Conservation (phyloP, 257 asterid species). For the Rubia yunnanensis region DNA sequence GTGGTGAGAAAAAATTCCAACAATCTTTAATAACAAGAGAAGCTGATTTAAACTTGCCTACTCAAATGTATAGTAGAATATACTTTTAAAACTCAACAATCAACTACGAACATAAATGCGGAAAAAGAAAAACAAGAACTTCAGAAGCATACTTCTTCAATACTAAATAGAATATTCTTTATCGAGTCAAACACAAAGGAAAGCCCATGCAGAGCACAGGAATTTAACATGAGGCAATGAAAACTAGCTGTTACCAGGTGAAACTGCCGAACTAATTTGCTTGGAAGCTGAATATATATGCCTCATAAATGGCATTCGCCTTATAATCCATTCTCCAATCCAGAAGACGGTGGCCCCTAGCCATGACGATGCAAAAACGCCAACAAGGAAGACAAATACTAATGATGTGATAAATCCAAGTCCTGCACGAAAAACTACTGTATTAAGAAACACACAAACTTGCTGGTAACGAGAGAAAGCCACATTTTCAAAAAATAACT, state of each 20-base stretch:
- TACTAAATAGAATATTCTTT: not conserved
- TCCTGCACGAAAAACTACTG: slow-evolving; percentile 45
- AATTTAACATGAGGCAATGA: not conserved
- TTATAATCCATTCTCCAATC: slow-evolving; percentile 92
- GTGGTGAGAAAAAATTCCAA: not conserved
- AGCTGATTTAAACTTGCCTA: not conserved
- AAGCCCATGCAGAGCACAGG: not conserved
- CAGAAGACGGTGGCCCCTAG: slow-evolving; percentile 82
- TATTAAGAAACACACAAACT: slow-evolving; percentile 10
- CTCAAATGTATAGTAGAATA: not conserved
- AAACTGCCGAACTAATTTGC: slow-evolving; percentile 86
- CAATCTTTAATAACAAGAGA: not conserved
- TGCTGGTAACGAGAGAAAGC: not conserved
- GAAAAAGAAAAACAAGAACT: not conserved
- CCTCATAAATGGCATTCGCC: slow-evolving; percentile 77
- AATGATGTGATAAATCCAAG: slow-evolving; percentile 87
- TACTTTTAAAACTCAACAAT: not conserved
- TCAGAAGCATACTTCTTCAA: not conserved
- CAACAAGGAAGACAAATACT: slow-evolving; percentile 66
- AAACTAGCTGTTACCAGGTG: slow-evolving; percentile 53
- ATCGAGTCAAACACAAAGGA: not conserved
- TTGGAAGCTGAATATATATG: slow-evolving; percentile 87
- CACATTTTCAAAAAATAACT: not conserved
- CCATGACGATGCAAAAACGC: slow-evolving; percentile 85
- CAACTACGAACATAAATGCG: not conserved